Evolutionary conservation across 139 green algal species (phyloP).

Genomic region (Picochlorum sp.): DNA sequence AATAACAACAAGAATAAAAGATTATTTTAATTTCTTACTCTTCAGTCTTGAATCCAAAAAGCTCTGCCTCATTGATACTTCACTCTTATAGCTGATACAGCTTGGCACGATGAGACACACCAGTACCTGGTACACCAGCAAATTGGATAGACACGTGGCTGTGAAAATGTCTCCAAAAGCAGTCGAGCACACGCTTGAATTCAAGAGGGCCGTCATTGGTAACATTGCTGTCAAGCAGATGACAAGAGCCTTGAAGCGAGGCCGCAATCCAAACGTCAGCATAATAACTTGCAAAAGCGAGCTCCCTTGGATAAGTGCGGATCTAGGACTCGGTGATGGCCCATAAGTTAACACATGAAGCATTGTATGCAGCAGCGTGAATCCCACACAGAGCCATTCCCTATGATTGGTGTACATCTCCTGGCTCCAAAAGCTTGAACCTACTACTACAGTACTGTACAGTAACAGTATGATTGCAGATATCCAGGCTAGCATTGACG

Average conservation of each 20-base stretch:
- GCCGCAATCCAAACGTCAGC: constrained; percentile 22
- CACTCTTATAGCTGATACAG: constrained; percentile 13
- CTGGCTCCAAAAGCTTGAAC: constrained; percentile 13
- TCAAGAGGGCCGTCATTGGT: neutral
- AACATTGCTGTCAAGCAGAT: constrained; percentile 7
- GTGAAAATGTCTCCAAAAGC: constrained; percentile 9
- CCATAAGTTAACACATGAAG: constrained; percentile 2
- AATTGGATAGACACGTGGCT: constrained; percentile 1
- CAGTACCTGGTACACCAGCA: constrained; percentile 16
- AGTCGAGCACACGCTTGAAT: constrained; percentile 15
- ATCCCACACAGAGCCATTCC: constrained; percentile 19
- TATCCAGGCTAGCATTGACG: constrained; percentile 8
- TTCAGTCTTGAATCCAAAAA: no score
- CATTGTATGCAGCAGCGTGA: constrained; percentile 15
- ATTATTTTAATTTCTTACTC: no score
- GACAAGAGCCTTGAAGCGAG: constrained; percentile 11
- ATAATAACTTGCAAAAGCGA: constrained; percentile 24
- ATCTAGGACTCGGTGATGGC: constrained; percentile 3
- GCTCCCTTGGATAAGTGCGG: constrained; percentile 22
- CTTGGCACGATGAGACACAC: constrained; percentile 23
- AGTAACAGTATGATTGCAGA: constrained; percentile 16
- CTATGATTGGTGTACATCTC: constrained; percentile 7
- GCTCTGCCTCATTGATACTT: neutral
- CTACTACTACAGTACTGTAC: constrained; percentile 13
- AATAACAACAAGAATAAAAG: no score